phyloP scores from a whole-genome alignment of 1,284 basidiomycete genomes.

The Cryptococcus maquisensis region DNA sequence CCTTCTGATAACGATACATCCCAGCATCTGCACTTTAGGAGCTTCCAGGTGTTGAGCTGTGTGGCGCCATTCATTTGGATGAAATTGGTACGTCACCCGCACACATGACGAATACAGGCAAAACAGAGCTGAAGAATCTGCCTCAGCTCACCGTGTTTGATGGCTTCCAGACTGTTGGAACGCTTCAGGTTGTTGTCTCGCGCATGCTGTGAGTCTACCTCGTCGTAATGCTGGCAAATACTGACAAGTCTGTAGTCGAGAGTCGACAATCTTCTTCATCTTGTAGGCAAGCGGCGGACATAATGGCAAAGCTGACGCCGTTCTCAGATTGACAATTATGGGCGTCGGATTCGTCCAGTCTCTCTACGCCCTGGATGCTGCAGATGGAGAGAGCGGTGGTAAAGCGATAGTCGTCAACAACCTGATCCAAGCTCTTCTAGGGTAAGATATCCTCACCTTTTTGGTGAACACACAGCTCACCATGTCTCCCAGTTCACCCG shows the following conservation, averaged over 20 bases:
- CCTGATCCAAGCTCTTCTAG: constrained; percentile 74
- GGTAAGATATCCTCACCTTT: constrained; percentile 52
- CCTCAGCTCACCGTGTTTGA: constrained; percentile 42
- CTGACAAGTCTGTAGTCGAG: constrained; percentile 51
- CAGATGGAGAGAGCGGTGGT: constrained; percentile 70
- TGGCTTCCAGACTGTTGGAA: constrained; percentile 60
- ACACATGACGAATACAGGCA: neutral
- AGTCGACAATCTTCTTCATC: constrained; percentile 87
- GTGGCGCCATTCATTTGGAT: constrained; percentile 86
- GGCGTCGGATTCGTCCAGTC: constrained; percentile 71
- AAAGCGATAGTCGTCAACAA: constrained; percentile 62
- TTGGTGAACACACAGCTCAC: neutral
- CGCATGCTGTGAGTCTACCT: constrained; percentile 59
- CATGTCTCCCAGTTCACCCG: constrained; percentile 59
- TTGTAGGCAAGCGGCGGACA: constrained; percentile 52
- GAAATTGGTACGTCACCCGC: constrained; percentile 62
- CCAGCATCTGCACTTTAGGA: constrained; percentile 57
- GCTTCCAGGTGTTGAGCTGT: constrained; percentile 82
- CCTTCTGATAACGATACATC: constrained; percentile 45
- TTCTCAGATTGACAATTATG: constrained; percentile 64
- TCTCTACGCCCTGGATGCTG: constrained; percentile 82
- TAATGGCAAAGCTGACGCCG: constrained; percentile 22
- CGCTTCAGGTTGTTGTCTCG: constrained; percentile 49
- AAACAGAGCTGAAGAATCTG: neutral
- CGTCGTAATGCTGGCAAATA: neutral